Base-by-base conservation (phyloP, 75 land plant genomes). In the Isoetes taiwanensis region DNA sequence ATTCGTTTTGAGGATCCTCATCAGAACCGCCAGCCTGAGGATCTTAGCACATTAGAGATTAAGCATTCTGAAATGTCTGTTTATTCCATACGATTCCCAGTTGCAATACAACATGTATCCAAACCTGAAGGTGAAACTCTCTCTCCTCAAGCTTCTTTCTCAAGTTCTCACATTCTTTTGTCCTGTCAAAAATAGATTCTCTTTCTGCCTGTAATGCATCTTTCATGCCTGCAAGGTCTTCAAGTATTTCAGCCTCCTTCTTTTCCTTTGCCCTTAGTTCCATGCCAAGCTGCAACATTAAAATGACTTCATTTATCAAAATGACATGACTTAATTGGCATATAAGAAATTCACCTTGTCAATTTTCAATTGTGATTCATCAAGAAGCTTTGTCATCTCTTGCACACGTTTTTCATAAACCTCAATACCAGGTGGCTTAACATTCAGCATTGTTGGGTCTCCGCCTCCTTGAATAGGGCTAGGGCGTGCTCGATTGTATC, bases 121-220 rank as follows among this genome's bases (percentile, higher is more conserved):
- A 31, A 6, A 63, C 75, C 68, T 73, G 68, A 33, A 74, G 61
- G 0, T 55, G 52, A 63, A 52, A 33, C 32, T 74, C 76, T 54
- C 40, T 71, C 30, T 74, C 76, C 33, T 39, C 68, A 43, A 64
- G 57, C 25, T 39, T 30, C 52, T 64, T 63, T 8, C 25, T 26
- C 57, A 71, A 35, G 9, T 52, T 55, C 28, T 71, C 76, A 11
- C 64, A 40, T 28, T 70, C 68, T n/a, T 64, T 39, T 12, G 38
- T 56, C 12, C 58, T 43, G 41, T 63, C 73, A 33, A 20, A 17
- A 28, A 37, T 41, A 2, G 73, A 33, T 52, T 69, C 65, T 64
- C 69, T 37, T 58, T 74, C 68, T 19, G 63, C 62, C 28, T 37
- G 60, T 8, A 57, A 39, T 0, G 46, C 32, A 43, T 69, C 76